These are phyloP conservation scores for Apium graveolens DNA, from an alignment of 129 eudicot species.

Conservation along the genomic window DNA sequence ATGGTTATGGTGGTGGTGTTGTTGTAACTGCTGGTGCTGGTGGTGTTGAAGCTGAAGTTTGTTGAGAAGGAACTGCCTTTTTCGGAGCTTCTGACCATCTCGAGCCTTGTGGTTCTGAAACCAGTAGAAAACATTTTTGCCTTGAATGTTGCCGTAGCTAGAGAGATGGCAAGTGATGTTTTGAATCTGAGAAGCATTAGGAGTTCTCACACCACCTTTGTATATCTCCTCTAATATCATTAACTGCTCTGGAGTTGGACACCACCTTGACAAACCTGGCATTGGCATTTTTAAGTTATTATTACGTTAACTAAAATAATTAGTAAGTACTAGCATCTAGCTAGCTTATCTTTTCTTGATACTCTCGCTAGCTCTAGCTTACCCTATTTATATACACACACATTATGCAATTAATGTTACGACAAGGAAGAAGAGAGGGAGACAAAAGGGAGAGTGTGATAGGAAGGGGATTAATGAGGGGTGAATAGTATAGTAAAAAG, in stretches of 20 bases:
- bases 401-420: neutral
- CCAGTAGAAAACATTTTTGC: conserved; percentile 95
- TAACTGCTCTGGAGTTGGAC: conserved; percentile 86
- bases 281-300: neutral
- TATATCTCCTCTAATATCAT: conserved; percentile 78
- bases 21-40: conserved; percentile 15
- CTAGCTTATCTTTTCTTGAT: neutral
- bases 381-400: conserved; percentile 11
- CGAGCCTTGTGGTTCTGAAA: conserved; percentile 94
- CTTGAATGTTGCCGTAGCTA: conserved; percentile 64
- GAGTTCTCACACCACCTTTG: conserved; percentile 71
- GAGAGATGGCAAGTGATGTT: conserved; percentile 68
- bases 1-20: conserved; percentile 8
- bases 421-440: neutral
- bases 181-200: conserved; percentile 74
- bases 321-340: neutral
- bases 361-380: neutral
- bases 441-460: conserved; percentile 3
- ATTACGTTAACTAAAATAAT: no score
- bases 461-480: no score
- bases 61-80: conserved; percentile 30
- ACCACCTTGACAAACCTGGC: conserved; percentile 48
- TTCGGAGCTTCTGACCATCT: conserved; percentile 71
- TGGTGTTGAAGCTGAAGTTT: conserved; percentile 18
- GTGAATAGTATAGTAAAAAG: neutral